Conservation (phyloP, 2,329 filamentous ascomycete species). For the Ophiostoma ips region DNA sequence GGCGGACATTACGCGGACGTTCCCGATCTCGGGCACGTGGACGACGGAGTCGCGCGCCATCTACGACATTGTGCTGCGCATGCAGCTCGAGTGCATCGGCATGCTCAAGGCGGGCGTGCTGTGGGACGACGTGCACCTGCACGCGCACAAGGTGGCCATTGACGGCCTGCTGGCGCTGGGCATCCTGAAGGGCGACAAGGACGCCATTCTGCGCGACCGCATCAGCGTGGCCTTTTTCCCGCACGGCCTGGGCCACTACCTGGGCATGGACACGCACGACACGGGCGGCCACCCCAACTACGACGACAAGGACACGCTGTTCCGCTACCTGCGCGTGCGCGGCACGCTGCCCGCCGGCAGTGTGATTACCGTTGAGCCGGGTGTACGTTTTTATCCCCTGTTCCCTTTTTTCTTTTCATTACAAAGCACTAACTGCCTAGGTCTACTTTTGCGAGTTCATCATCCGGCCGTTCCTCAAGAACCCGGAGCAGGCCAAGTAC, state of each 20-base stretch:
- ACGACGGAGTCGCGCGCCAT: slow-evolving; percentile 56
- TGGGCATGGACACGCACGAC: slow-evolving; percentile 89
- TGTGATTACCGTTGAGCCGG: slow-evolving; percentile 91
- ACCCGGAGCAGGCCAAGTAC: slow-evolving; percentile 58
- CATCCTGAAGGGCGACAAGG: slow-evolving; percentile 52
- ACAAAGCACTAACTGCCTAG: slow-evolving; percentile 26
- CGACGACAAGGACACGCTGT: slow-evolving; percentile 67
- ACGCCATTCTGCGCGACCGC: slow-evolving; percentile 62
- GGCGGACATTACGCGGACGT: slow-evolving; percentile 66
- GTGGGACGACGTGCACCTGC: slow-evolving; percentile 71
- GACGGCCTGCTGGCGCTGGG: slow-evolving; percentile 63
- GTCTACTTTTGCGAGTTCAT: slow-evolving; percentile 90
- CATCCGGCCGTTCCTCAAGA: slow-evolving; percentile 63
- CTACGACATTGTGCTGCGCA: slow-evolving; percentile 71
- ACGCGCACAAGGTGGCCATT: slow-evolving; percentile 71
- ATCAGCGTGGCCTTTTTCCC: slow-evolving; percentile 88
- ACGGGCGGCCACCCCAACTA: slow-evolving; percentile 67
- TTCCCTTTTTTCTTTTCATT: no score
- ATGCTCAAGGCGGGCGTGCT: slow-evolving; percentile 58
- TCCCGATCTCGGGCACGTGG: slow-evolving; percentile 64
- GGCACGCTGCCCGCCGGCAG: slow-evolving; percentile 61
- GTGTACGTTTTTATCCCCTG: slow-evolving; percentile 41
- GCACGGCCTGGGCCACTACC: slow-evolving; percentile 79
- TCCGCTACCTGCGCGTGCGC: slow-evolving; percentile 72
- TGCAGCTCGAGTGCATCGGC: slow-evolving; percentile 68